Evolutionary conservation across 257 asterid species (phyloP), one percentile per base, ranked within the genome.

Genomic region (Jacaranda mimosifolia): DNA sequence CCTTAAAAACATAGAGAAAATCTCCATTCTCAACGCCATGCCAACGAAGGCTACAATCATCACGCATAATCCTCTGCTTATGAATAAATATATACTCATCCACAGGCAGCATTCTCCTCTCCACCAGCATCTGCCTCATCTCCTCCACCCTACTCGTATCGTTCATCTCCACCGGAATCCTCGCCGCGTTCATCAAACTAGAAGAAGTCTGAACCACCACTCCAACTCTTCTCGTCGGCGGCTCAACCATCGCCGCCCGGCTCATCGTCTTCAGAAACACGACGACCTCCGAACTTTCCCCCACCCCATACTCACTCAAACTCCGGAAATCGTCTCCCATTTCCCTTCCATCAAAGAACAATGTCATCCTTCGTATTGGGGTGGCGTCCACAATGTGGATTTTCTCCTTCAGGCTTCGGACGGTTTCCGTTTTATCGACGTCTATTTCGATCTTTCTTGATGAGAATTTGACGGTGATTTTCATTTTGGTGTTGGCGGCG

Each of bases 11-110:
- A 75, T 88, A 93, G 43, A 93, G 77, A 40, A 58, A 85, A 73
- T 91, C 97, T 10, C 90, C 91, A 79, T 72, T 82, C 77, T 88
- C 90, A n/a, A 89, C 97, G 1, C 98, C 97, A 81, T 91, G 98
- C 98, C 96, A 93, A 46, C 98, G 89, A 0, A 93, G 85, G 78
- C 90, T 91, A 72, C 90, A 88, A 63, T 63, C 84, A 3, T 83
- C 94, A 0, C 90, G 70, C 98, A 91, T 91, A 7, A 93, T 87
- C 79, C 97, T 86, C 81, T 93, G 98, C 55, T 89, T 91, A 21
- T 93, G 98, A 60, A 91, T 87, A 53, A 91, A 88, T 75, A 93
- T 90, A 76, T 93, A 93, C 6, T 90, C 98, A 80, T 93, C 97
- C 10, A n/a, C 63, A 3, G 97, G 96, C 32, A 93, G 74, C 36